Conservation (phyloP, 805 yeast genomes). For the Metschnikowia koreensis region DNA sequence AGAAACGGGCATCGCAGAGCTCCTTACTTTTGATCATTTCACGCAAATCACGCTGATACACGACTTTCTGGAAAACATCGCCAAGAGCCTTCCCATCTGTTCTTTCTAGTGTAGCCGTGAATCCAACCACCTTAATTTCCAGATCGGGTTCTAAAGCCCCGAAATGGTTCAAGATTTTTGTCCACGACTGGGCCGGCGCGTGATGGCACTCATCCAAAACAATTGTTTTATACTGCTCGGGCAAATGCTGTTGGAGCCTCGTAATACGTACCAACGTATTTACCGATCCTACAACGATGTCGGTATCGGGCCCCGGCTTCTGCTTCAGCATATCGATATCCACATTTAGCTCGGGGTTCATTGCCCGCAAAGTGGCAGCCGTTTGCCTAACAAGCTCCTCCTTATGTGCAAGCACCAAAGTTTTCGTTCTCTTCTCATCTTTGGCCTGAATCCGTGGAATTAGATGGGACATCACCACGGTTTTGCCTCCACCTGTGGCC, state of each 20-base stretch:
- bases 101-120: constrained; percentile 83
- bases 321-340: constrained; percentile 68
- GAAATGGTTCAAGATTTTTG: constrained; percentile 57
- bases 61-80: constrained; percentile 66
- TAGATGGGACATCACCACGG: constrained; percentile 68
- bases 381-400: constrained; percentile 79
- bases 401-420: constrained; percentile 74
- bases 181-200: constrained; percentile 71
- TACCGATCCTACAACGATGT: constrained; percentile 76
- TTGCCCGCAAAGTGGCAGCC: constrained; percentile 41
- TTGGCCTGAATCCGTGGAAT: constrained; percentile 43
- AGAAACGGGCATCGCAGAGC: constrained; percentile 66
- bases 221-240: constrained; percentile 64
- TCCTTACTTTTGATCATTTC: constrained; percentile 69
- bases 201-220: constrained; percentile 94
- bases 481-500: constrained; percentile 96
- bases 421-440: constrained; percentile 21
- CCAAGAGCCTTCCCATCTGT: constrained; percentile 65
- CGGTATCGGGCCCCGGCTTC: constrained; percentile 45
- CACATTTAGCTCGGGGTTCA: constrained; percentile 52
- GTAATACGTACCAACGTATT: constrained; percentile 52
- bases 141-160: constrained; percentile 42
- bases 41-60: constrained; percentile 60
- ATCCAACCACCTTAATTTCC: constrained; percentile 66
- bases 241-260: constrained; percentile 53